Evolutionary conservation across 306 rosid genomes (phyloP), one percentile per base, ranked within the genome.

Genomic region (Crotalaria pallida): DNA sequence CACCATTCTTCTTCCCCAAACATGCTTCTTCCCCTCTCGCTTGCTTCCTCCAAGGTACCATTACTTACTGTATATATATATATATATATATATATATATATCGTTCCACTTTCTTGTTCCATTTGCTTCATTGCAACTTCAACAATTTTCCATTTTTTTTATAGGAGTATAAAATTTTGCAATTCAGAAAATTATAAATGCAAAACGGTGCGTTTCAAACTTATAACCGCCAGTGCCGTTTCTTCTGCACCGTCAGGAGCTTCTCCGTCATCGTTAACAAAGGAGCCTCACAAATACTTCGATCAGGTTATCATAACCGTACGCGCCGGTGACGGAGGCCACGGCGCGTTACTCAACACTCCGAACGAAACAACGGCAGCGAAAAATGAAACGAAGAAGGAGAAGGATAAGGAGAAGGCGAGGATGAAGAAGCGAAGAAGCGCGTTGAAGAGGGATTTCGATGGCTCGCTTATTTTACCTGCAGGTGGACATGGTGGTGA

Each of bases 251-350:
- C 61, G 3, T 43, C 8, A 31, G 1, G 7, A 31, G 6, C 36
- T 0, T 1, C 34, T 29, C 34, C 8, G 7, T 31, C 36, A 31
- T 31, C 79, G 43, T 60, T 83, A 62, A 49, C 47, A 1, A 91
- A 79, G 76, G 96, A 94, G 45, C 92, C 97, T 3, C 99, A 91
- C 86, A 89, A 84, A 74, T 89, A 77, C 69, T 91, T 94, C 70
- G 99, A 94, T 72, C 97, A 91, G 72, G 96, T 79, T 17, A 22
- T 72, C 61, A 83, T 94, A 66, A 87, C 96, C 29, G 92, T 91
- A 65, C 96, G 99, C 23, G 84, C 91, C 0, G 99, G 97, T 17
- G 97, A 89, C 67, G 97, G 96, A 13, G 99, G 97, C 66, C 96
- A 89, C 49, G 96, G 99, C 23, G 86, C 96, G 10, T 65, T 91